These are phyloP conservation scores for Epichloe elymi DNA, from an alignment of 2,329 filamentous ascomycete species.

Conservation along the genomic window DNA sequence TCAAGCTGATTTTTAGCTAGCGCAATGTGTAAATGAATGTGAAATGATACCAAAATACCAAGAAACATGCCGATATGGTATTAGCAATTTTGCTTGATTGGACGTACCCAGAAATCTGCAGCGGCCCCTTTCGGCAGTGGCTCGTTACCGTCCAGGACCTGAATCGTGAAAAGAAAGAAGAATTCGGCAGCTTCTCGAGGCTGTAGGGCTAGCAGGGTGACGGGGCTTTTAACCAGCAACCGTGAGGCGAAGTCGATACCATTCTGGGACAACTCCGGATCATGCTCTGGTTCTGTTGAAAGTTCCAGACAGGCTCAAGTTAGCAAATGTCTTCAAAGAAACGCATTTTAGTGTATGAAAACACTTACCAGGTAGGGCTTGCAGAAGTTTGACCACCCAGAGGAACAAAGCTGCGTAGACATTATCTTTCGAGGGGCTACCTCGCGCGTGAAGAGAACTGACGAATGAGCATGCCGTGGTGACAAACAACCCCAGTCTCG, in stretches of 20 bases:
- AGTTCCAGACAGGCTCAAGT: neutral
- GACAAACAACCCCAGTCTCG: constrained; percentile 55
- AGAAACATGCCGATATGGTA: neutral
- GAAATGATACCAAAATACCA: neutral
- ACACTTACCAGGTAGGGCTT: constrained; percentile 41
- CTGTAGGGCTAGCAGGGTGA: constrained; percentile 46
- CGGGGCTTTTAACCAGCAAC: constrained; percentile 46
- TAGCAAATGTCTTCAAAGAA: neutral
- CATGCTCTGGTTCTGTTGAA: constrained; percentile 50
- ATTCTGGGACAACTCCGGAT: constrained; percentile 60
- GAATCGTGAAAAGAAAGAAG: constrained; percentile 59
- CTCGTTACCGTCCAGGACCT: constrained; percentile 57
- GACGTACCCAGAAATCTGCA: constrained; percentile 59
- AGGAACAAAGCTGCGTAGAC: constrained; percentile 41
- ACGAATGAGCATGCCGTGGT: constrained; percentile 60
- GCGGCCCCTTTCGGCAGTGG: constrained; percentile 63
- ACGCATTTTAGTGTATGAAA: neutral
- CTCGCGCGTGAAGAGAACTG: constrained; percentile 39
- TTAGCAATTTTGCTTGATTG: neutral
- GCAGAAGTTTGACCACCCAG: constrained; percentile 51
- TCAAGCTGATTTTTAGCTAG: neutral
- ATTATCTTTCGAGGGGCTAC: constrained; percentile 28
- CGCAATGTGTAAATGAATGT: neutral
- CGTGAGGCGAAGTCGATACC: constrained; percentile 60
- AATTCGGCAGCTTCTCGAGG: constrained; percentile 44